These are phyloP conservation scores for Microsporum audouinii DNA, from an alignment of 2,329 filamentous ascomycete genomes.

Conservation along the genomic window DNA sequence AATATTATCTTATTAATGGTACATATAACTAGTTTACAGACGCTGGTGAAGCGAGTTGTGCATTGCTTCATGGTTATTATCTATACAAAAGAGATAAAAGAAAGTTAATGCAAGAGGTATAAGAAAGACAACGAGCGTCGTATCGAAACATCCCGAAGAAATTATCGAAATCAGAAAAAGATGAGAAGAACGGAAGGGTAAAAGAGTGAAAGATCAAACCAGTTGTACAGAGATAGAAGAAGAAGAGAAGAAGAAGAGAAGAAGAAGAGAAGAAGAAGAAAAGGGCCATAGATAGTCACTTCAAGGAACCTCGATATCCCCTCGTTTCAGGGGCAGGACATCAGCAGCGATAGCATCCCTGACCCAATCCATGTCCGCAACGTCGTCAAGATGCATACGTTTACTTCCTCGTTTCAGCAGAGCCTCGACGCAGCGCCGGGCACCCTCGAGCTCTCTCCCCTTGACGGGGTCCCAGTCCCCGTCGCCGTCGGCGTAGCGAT, in stretches of 20 bases:
- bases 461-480: slow-evolving; percentile 71
- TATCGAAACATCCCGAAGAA: not conserved
- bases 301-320: slow-evolving; percentile 42
- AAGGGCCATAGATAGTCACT: not conserved
- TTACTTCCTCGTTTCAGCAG: slow-evolving; percentile 71
- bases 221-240: not conserved
- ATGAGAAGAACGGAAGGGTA: not conserved
- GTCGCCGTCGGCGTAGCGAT: slow-evolving; percentile 69
- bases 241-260: not conserved
- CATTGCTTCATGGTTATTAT: slow-evolving; percentile 3
- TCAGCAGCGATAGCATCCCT: slow-evolving; percentile 58
- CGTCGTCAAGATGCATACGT: slow-evolving; percentile 62
- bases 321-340: slow-evolving; percentile 39
- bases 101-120: not conserved
- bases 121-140: not conserved
- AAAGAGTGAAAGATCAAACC: not conserved
- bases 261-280: not conserved
- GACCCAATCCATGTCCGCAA: slow-evolving; percentile 67
- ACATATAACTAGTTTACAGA: slow-evolving; percentile 1
- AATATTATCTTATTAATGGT: not conserved
- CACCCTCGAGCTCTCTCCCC: slow-evolving; percentile 57
- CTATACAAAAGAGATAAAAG: not conserved
- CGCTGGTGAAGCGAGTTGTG: not conserved
- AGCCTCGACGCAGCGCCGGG: slow-evolving; percentile 70
- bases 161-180: not conserved